Conservation (phyloP, 2,329 filamentous ascomycete species). For the Colletotrichum salicis region DNA sequence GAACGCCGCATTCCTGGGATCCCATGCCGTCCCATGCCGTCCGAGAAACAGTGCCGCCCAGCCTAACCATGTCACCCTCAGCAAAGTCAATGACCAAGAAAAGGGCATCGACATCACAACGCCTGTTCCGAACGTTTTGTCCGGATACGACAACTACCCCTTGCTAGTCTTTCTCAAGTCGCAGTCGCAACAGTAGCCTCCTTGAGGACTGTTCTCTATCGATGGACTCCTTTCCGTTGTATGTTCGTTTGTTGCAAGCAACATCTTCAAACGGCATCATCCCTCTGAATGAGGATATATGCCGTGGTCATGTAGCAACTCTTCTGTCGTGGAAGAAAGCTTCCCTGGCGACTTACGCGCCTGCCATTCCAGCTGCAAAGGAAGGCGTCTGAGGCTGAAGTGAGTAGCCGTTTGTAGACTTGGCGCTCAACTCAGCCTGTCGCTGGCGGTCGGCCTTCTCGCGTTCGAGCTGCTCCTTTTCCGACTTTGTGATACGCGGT, state of each 20-base stretch:
- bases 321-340: neutral
- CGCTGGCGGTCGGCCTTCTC: slow-evolving; percentile 82
- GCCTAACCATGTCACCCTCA: slow-evolving; percentile 25
- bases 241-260: neutral
- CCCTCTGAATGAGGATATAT: neutral
- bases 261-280: neutral
- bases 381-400: slow-evolving; percentile 45
- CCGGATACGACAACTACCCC: neutral
- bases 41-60: slow-evolving; percentile 14
- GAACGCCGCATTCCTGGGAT: slow-evolving; percentile 29
- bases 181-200: neutral
- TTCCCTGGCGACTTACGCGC: slow-evolving; percentile 17
- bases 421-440: slow-evolving; percentile 52
- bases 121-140: slow-evolving; percentile 8
- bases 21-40: slow-evolving; percentile 24
- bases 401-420: slow-evolving; percentile 49
- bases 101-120: slow-evolving; percentile 25
- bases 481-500: slow-evolving; percentile 86
- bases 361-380: slow-evolving; percentile 38
- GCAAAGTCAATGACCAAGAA: slow-evolving; percentile 24
- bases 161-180: slow-evolving; percentile 7
- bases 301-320: neutral
- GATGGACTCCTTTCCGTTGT: neutral
- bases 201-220: neutral
- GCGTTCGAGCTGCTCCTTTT: slow-evolving; percentile 81